Percentiles rank a stretch among this genome's conserved stretches.
Evolutionary conservation across 176 grass and related monocot genomes (phyloP).

Genomic region (Zea mays): DNA sequence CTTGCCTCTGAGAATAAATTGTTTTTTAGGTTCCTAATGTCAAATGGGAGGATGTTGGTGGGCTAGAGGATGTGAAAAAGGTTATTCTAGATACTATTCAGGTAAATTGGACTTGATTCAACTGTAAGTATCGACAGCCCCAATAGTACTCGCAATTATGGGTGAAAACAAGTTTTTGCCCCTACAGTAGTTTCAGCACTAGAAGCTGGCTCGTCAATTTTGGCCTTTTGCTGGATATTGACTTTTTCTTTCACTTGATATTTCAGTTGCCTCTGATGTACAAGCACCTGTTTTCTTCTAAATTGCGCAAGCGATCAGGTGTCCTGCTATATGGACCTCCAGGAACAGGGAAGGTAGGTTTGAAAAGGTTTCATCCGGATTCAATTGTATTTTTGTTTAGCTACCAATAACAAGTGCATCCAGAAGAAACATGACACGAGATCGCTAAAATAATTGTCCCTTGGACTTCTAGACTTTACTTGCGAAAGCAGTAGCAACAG

Average conservation of each 20-base stretch:
- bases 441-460: conserved; percentile 27
- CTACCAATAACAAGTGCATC: conserved; percentile 5
- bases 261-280: conserved; percentile 85
- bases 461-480: conserved; percentile 62
- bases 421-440: conserved; percentile 22
- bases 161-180: not conserved
- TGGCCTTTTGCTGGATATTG: conserved; percentile 30
- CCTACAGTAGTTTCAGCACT: not conserved
- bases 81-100: conserved; percentile 96
- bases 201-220: conserved; percentile 15
- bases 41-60: conserved; percentile 98
- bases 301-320: conserved; percentile 77
- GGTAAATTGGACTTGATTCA: conserved; percentile 43
- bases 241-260: conserved; percentile 29
- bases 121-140: not conserved
- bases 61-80: conserved; percentile 99
- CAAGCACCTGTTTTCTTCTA: conserved; percentile 95
- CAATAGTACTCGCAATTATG: not conserved
- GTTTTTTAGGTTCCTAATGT: conserved; percentile 80
- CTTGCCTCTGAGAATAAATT: conserved; percentile 24
- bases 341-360: conserved; percentile 88
- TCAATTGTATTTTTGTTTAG: not conserved
- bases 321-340: conserved; percentile 91
- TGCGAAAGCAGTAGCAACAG: conserved; percentile 95
- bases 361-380: conserved; percentile 7